Evolutionary conservation across 2,329 filamentous ascomycete genomes (phyloP), one percentile per base, ranked within the genome.

Genomic region (Fusarium incarnatum): DNA sequence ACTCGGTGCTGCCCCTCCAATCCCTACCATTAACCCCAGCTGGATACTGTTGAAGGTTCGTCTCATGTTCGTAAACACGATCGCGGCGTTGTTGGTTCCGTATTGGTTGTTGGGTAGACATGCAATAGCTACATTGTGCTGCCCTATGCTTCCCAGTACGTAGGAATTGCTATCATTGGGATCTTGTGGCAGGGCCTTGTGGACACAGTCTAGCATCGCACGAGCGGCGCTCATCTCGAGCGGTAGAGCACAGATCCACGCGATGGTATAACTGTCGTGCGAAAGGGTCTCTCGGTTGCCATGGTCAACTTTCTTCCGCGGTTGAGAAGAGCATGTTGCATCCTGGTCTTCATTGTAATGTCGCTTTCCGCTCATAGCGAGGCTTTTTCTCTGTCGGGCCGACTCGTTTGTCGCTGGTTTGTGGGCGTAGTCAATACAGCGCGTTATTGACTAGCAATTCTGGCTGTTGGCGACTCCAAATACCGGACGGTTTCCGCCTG

Each of bases 21-120:
- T 74, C 0, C 76, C 76, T 0, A 77, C 76, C 67, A 77, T 75
- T 11, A 78, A 44, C 0, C 68, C 67, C 1, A 64, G 13, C 1
- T 34, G 15, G 3, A 74, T 54, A 0, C 54, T 60, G 1, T 27
- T 86, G 65, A 82, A 89, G 28, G 91, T 85, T 2, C 58, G 45
- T 2, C 15, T 22, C 10, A 73, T 1, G 5, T 71, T 25, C 0
- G 45, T 67, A 82, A 70, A 13, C 0, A 77, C 75, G 2, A 25
- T 73, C 0, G 76, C 68, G 0, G 77, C 76, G 13, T 73, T 74
- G 12, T 70, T 76, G 0, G 56, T 73, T 0, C 77, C 76, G 10
- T 77, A 76, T 1, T n/a, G 5, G 71, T 55, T 1, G 2, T 32
- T 4, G 0, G 52, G 77, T 5, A 78, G 40, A 8, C 75, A 77